Percentiles rank a stretch among this genome's conserved stretches.
These are phyloP conservation scores for Apiospora hydei DNA, from an alignment of 2,329 filamentous ascomycete genomes.

Conservation along the genomic window DNA sequence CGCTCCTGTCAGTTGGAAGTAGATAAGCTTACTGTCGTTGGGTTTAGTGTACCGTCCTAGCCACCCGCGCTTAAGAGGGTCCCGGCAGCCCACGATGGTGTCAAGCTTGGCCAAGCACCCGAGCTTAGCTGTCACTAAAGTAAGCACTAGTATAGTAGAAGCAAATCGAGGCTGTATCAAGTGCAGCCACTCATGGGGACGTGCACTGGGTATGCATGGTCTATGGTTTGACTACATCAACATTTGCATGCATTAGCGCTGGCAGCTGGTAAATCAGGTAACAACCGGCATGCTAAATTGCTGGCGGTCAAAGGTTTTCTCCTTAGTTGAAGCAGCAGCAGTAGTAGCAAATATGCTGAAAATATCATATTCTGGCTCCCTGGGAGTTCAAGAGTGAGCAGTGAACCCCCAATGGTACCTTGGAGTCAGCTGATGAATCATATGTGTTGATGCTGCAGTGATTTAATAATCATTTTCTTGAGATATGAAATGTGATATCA, in stretches of 20 bases:
- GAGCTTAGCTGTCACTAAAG: background rate
- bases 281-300: background rate
- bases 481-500: too few species aligned
- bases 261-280: background rate
- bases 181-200: background rate
- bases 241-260: background rate
- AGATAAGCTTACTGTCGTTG: background rate
- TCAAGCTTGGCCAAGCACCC: background rate
- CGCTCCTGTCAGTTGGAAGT: background rate
- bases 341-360: background rate
- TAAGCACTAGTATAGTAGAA: slow-evolving; percentile 5
- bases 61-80: background rate
- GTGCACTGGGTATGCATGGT: background rate
- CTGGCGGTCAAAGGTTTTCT: too few species aligned
- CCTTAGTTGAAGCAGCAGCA: too few species aligned
- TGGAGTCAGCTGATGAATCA: too few species aligned
- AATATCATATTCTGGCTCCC: background rate
- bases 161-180: background rate
- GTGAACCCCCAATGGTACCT: too few species aligned
- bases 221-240: background rate
- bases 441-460: too few species aligned
- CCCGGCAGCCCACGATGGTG: background rate
- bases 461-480: too few species aligned
- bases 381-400: too few species aligned
- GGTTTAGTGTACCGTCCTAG: background rate